Conservation (phyloP, 2,329 filamentous ascomycete species). For the Neospermospora avenae region DNA sequence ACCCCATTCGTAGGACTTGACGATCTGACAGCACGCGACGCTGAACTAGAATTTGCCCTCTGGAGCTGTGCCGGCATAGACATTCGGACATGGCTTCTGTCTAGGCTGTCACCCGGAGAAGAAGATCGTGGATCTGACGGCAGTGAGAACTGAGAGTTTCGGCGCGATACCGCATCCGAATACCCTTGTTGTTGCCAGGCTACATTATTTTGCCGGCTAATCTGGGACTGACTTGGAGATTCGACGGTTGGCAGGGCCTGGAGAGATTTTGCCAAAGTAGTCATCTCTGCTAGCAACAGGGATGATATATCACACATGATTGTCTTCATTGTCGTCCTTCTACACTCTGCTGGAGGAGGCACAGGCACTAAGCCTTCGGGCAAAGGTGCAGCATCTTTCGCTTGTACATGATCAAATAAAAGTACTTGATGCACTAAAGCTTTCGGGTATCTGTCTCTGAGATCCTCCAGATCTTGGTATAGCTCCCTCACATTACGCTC, state of each 20-base stretch:
- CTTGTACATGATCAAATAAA: conserved; percentile 68
- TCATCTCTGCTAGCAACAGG: conserved; percentile 71
- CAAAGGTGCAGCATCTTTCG: conserved; percentile 48
- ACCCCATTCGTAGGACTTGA: conserved; percentile 35
- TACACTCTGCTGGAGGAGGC: conserved; percentile 64
- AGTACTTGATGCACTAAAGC: conserved; percentile 75
- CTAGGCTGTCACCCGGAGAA: conserved; percentile 50
- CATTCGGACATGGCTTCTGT: conserved; percentile 68
- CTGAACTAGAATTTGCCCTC: conserved; percentile 31
- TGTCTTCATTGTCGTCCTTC: conserved; percentile 76
- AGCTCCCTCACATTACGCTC: conserved; percentile 58
- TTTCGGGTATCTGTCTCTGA: conserved; percentile 71
- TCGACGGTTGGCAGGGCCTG: conserved; percentile 74
- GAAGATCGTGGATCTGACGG: conserved; percentile 48
- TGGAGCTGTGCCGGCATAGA: conserved; percentile 66
- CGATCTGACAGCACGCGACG: conserved; percentile 35
- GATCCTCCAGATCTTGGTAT: conserved; percentile 65
- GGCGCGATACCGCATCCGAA: conserved; percentile 41
- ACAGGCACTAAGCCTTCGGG: conserved; percentile 69
- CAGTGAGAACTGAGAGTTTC: conserved; percentile 54
- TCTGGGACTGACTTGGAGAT: conserved; percentile 60
- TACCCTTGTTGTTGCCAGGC: conserved; percentile 43
- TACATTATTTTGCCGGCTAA: conserved; percentile 42
- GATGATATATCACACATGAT: conserved; percentile 78
- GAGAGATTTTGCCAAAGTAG: conserved; percentile 67